Evolutionary conservation across 2,329 filamentous ascomycete species (phyloP).

Genomic region (Diaporthe ilicicola): DNA sequence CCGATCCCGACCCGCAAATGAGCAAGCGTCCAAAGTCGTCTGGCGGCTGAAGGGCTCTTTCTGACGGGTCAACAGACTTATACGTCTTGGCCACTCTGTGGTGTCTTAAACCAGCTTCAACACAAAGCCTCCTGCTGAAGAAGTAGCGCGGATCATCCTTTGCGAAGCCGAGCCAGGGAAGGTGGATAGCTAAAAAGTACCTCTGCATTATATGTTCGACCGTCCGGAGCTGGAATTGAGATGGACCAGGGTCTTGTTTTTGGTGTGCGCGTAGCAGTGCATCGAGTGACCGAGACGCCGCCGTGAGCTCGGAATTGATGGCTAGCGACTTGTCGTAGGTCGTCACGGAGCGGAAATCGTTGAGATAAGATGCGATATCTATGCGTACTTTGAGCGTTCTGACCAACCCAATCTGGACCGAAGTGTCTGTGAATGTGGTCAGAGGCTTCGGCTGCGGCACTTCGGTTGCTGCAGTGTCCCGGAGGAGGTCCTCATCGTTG

Average conservation of each 20-base stretch:
- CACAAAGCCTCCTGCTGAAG: constrained; percentile 50
- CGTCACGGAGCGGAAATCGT: constrained; percentile 53
- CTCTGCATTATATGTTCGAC: constrained; percentile 55
- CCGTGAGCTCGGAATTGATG: constrained; percentile 55
- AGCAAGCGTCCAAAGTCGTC: constrained; percentile 50
- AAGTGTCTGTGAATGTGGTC: constrained; percentile 56
- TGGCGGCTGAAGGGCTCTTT: constrained; percentile 40
- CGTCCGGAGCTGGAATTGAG: constrained; percentile 54
- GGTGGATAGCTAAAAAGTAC: constrained; percentile 63
- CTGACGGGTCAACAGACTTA: constrained; percentile 48
- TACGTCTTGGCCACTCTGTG: constrained; percentile 40
- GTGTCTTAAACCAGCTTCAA: constrained; percentile 49
- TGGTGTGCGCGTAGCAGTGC: constrained; percentile 43
- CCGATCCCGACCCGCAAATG: constrained; percentile 51
- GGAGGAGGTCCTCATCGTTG: constrained; percentile 54
- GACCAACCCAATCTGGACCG: constrained; percentile 56
- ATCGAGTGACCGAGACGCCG: constrained; percentile 47
- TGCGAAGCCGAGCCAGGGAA: constrained; percentile 56
- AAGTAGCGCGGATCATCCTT: constrained; percentile 58
- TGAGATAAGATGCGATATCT: constrained; percentile 54
- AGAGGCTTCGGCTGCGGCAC: constrained; percentile 36
- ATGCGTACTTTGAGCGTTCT: constrained; percentile 55
- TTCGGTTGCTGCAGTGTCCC: constrained; percentile 39
- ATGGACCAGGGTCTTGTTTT: constrained; percentile 44
- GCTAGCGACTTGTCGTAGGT: constrained; percentile 58